These are phyloP conservation scores for Russula earlei DNA, from an alignment of 768 basidiomycete species.

Conservation along the genomic window DNA sequence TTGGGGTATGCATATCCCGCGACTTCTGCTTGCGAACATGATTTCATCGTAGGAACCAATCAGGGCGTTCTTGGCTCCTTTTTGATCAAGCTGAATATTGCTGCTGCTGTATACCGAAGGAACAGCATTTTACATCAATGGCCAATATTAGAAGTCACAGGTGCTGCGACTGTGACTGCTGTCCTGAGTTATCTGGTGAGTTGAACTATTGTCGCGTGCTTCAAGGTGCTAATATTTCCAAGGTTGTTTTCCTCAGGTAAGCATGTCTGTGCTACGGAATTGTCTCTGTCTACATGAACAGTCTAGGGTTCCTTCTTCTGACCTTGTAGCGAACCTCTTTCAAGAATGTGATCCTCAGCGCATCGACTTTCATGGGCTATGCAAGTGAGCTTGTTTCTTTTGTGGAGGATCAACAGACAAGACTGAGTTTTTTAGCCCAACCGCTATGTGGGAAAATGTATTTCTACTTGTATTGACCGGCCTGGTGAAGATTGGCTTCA, in stretches of 20 bases:
- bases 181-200: slow-evolving; percentile 56
- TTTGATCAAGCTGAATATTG: slow-evolving; percentile 57
- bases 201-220: background rate
- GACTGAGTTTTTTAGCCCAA: slow-evolving; percentile 36
- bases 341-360: slow-evolving; percentile 68
- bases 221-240: background rate
- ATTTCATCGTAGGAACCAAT: background rate
- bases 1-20: slow-evolving; percentile 38
- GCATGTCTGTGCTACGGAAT: background rate
- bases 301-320: slow-evolving; percentile 59
- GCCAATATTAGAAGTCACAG: slow-evolving; percentile 58
- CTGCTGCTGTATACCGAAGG: slow-evolving; percentile 50
- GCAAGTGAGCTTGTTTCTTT: slow-evolving; percentile 47
- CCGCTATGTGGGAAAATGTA: slow-evolving; percentile 56
- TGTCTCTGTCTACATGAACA: background rate
- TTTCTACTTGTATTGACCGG: slow-evolving; percentile 59
- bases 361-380: slow-evolving; percentile 65
- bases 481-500: slow-evolving; percentile 48
- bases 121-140: slow-evolving; percentile 47
- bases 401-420: background rate
- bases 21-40: background rate
- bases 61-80: slow-evolving; percentile 60
- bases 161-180: slow-evolving; percentile 56
- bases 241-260: slow-evolving; percentile 63
- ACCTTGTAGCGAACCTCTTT: slow-evolving; percentile 76